Base-by-base conservation (phyloP, 768 basidiomycete species). In the Tricholoma flavovirens region DNA sequence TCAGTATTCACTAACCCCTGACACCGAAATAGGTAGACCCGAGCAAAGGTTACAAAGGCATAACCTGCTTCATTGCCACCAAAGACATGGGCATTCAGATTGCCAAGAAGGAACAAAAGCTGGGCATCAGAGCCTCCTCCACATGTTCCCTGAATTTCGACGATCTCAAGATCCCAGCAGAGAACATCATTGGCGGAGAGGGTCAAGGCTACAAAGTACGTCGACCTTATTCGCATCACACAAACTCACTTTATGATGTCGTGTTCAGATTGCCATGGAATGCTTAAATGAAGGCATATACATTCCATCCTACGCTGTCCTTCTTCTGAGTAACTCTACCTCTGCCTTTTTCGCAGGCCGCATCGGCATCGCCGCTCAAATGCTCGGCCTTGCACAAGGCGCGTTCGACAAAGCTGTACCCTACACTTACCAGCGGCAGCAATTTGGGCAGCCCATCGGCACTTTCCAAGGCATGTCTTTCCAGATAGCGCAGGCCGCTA, bases 21-120 rank as follows among this genome's bases (percentile, higher is more conserved):
- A 46, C 56, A 33, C 9, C 7, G 49, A 5, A 19, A 10, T 53
- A 90, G 88, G 67, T 85, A 17, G 93, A 97, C 70, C 88, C 91
- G 0, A 88, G 82, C 61, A 93, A 93, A 68, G 95, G 97, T 0
- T 98, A 99, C 82, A 99, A 98, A 71, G 97, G 97, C 19, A 99
- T 99, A 70, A 96, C 97, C 4, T 98, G 96, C 72, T 99, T 99
- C 73, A 75, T 96, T 48, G 90, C 93, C 24, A 93, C 93, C 45
- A 96, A 92, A 71, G 93, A 96, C 57, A 94, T 95, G 92, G 97
- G 96, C 10, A 79, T 99, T 58, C 77, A 98, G 70, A 93, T 98
- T 57, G 95, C 95, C 15, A 99, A 99, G 81, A 98, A 98, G 76
- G 97, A 99, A 71, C 87, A 97, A 73, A 99, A 99, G 72, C 83